Base-by-base conservation (phyloP, 768 basidiomycete genomes). In the Boletus tomentosulus region DNA sequence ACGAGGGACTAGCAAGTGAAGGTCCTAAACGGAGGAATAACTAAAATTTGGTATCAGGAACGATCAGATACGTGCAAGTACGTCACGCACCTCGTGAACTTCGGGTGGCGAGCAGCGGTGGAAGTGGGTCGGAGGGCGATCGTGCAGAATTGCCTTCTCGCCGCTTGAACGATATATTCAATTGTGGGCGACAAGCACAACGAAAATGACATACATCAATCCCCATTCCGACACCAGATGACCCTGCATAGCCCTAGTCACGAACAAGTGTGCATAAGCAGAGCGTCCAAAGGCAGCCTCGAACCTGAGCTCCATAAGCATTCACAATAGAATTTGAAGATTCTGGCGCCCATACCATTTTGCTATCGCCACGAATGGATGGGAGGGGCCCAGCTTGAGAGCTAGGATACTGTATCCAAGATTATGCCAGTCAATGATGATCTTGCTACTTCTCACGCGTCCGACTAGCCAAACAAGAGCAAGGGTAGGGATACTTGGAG, bases 381-480 rank as follows among this genome's bases (percentile, higher is more conserved):
- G 89, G 0, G 69, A 66, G 1, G 74, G 54, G 0, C 92, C 89
- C n/a, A 94, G 73, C 61, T 84, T 87, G 58, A 99, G 70, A 1
- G 87, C 88, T 46, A 99, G 81, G 44, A 98, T 93, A 58, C 85
- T 96, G 67, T 92, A 94, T 16, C 97, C 97, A 25, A 96, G 81
- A 69, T 99, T 99, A 68, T 99, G 97, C 97, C 97, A 99, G 72
- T 99, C 97, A 51, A 99, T 94, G 55, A 99, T 89, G 59, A 99
- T 76, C 62, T 89, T 92, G 59, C 86, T 87, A 3, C 89, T 86
- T 16, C 84, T 78, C 15, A 92, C 62, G 19, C 74, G 65, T 22
- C 81, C 80, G 1, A 86, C 84, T 27, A 93, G 68, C 78, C 89
- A 89, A 3, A 90, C 92, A 19, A 98, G 74, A 3, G 86, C 85